Conservation (phyloP, 768 basidiomycete species). For the Suillus alpinus region DNA sequence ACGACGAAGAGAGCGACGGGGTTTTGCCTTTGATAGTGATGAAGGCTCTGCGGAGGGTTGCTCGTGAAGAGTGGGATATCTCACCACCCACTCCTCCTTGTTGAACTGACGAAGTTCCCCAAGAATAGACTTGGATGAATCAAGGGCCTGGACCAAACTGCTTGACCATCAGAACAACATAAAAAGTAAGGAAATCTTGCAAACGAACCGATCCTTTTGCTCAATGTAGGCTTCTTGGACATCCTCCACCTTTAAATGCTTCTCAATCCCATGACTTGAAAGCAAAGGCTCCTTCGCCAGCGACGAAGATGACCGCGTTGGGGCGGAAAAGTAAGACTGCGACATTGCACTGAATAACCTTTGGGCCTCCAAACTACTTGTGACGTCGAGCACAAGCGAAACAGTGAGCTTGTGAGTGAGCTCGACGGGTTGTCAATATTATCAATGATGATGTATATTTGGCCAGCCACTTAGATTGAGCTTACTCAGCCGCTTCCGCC, state of each 20-base stretch:
- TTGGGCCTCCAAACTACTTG: background rate
- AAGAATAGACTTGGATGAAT: slow-evolving; percentile 66
- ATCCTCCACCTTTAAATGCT: slow-evolving; percentile 57
- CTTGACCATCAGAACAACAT: slow-evolving; percentile 4
- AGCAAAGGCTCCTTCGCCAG: slow-evolving; percentile 12
- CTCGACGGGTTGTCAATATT: background rate
- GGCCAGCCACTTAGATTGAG: background rate
- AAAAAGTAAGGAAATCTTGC: background rate
- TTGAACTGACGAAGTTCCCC: slow-evolving; percentile 76
- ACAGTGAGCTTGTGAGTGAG: background rate
- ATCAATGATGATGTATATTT: background rate
- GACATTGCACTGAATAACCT: background rate
- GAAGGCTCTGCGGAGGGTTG: slow-evolving; percentile 31
- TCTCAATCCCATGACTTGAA: slow-evolving; percentile 17
- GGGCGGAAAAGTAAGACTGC: slow-evolving; percentile 5
- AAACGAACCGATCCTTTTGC: slow-evolving; percentile 68
- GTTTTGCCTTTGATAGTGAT: slow-evolving; percentile 24
- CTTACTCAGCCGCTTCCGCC: slow-evolving; percentile 1
- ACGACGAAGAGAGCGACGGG: slow-evolving; percentile 50
- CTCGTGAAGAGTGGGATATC: slow-evolving; percentile 77
- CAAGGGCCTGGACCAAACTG: slow-evolving; percentile 78
- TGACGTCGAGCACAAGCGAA: slow-evolving; percentile 2
- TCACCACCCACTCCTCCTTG: slow-evolving; percentile 81
- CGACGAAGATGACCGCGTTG: slow-evolving; percentile 2
- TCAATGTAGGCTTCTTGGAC: slow-evolving; percentile 75